Evolutionary conservation across 345 rosid species (phyloP).

Genomic region (Turritis glabra): DNA sequence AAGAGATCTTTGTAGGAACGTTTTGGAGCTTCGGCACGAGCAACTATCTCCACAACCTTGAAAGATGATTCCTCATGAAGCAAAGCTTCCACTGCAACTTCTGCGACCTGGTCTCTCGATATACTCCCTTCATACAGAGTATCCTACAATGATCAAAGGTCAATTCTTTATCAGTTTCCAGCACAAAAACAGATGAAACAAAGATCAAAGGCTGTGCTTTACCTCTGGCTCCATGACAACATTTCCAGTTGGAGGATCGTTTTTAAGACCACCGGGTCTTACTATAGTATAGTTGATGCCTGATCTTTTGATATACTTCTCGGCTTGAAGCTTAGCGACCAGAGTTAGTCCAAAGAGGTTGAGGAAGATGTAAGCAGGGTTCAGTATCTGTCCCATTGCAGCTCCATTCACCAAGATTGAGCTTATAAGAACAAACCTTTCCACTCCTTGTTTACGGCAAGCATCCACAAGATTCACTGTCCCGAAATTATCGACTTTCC

Average conservation of each 20-base stretch:
- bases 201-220: conserved; percentile 4
- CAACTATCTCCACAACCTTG: conserved; percentile 80
- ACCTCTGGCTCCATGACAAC: conserved; percentile 91
- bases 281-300: conserved; percentile 83
- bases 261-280: conserved; percentile 85
- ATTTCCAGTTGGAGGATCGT: conserved; percentile 79
- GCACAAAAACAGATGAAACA: not conserved
- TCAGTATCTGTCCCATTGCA: conserved; percentile 89
- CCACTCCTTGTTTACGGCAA: conserved; percentile 62
- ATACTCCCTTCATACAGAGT: conserved; percentile 74
- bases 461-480: conserved; percentile 86
- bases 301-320: conserved; percentile 67
- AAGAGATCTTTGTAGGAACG: conserved; percentile 66
- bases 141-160: conserved; percentile 48
- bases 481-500: conserved; percentile 93
- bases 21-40: conserved; percentile 68
- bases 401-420: conserved; percentile 94
- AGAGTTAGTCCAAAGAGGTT: conserved; percentile 83
- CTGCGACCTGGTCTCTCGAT: conserved; percentile 84
- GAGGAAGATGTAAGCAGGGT: conserved; percentile 89
- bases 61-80: conserved; percentile 60
- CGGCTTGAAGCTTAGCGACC: conserved; percentile 93
- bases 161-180: not conserved
- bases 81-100: conserved; percentile 81
- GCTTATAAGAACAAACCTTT: conserved; percentile 75